Base-by-base conservation (phyloP, 257 asterid genomes). In the Phtheirospermum japonicum region DNA sequence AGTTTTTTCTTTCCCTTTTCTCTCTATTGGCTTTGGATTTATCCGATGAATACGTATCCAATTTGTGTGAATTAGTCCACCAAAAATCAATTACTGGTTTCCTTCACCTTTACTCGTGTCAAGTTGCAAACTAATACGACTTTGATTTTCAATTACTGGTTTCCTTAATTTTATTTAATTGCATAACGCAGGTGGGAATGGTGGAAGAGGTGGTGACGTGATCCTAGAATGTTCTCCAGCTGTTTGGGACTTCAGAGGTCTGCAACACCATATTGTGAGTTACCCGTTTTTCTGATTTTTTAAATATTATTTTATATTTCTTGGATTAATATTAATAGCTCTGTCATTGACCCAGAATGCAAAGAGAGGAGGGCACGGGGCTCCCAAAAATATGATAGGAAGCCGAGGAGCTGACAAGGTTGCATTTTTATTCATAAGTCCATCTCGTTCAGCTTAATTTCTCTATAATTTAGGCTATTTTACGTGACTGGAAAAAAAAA, bases 161-260 rank as follows among this genome's bases (percentile, higher is more conserved):
- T 18, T 10, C 32, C 53, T 42, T 68, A 54, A 58, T 33, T 69
- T 59, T 57, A 59, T 13, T 57, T 28, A 52, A 34, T 56, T 36
- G 61, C 61, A 10, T 37, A 57, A 60, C 81, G 77, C 77, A 92
- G 97, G 99, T 69, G 97, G 95, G 45, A 82, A 82, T 80, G 99
- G 99, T 64, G 99, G 99, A 61, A 73, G 82, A 79, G 97, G 99
- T 36, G 99, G 99, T 61, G 91, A 92, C 14, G 96, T 92, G 31
- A 77, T 92, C 58, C 76, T 92, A 76, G 97, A 92, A 77, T 82
- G 91, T 65, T 85, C 94, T 14, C 61, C 89, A 30, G 63, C 90
- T 37, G 83, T 82, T 34, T 92, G 99, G 97, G 97, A 92, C 81
- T 85, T 89, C 75, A 89, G 99, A 74, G 43, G 91, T 73, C 77